Evolutionary conservation across 805 yeast species (phyloP).

Genomic region (Saturnispora hagleri): DNA sequence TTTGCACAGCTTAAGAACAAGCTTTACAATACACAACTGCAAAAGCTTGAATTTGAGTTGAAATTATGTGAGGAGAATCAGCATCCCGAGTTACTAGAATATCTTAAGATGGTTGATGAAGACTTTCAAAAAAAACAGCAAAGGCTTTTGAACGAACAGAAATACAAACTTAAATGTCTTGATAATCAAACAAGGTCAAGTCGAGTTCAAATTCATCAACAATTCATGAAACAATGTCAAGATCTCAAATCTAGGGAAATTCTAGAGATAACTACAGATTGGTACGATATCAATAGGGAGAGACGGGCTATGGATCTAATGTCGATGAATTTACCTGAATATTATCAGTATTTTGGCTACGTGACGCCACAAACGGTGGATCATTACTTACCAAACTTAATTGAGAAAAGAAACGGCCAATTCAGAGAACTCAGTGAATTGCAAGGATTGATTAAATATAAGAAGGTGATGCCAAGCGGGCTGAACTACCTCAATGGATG

Average conservation of each 20-base stretch:
- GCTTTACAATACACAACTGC: slow-evolving; percentile 74
- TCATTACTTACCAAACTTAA: slow-evolving; percentile 34
- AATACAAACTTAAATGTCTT: slow-evolving; percentile 67
- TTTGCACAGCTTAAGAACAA: slow-evolving; percentile 82
- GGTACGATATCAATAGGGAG: slow-evolving; percentile 91
- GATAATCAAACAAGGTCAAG: slow-evolving; percentile 73
- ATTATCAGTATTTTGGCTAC: slow-evolving; percentile 25
- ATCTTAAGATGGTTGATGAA: slow-evolving; percentile 60
- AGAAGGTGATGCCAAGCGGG: slow-evolving; percentile 64
- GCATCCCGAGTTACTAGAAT: slow-evolving; percentile 80
- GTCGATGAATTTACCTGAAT: slow-evolving; percentile 43
- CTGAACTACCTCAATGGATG: slow-evolving; percentile 56
- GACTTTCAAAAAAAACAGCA: slow-evolving; percentile 62
- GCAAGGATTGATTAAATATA: slow-evolving; percentile 51
- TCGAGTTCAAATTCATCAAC: slow-evolving; percentile 76
- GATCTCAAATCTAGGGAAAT: slow-evolving; percentile 61
- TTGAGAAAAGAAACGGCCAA: slow-evolving; percentile 56
- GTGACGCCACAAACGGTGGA: slow-evolving; percentile 20
- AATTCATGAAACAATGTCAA: slow-evolving; percentile 56
- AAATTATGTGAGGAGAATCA: slow-evolving; percentile 81
- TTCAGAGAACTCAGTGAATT: slow-evolving; percentile 64
- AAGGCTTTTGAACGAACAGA: slow-evolving; percentile 31
- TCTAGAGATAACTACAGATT: slow-evolving; percentile 64
- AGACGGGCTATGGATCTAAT: slow-evolving; percentile 69
- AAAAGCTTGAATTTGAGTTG: slow-evolving; percentile 70